phyloP scores from a whole-genome alignment of 495 filamentous ascomycete genomes.

The Hypoxylon lienhwacheense region DNA sequence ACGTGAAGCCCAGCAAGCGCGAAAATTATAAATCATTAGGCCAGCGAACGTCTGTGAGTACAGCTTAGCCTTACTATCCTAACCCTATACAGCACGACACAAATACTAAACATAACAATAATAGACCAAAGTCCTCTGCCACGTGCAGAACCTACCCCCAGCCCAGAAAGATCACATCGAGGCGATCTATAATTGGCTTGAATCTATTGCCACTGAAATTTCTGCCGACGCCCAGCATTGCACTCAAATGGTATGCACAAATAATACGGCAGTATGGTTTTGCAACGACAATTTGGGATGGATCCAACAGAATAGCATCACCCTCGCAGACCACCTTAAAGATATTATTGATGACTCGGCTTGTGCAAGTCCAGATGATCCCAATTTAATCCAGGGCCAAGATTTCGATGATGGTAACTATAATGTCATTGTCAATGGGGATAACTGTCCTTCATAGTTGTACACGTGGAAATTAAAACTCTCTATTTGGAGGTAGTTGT shows the following conservation, averaged over 20 bases:
- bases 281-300: slow-evolving; percentile 15
- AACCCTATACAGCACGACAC: not conserved
- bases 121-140: slow-evolving; percentile 10
- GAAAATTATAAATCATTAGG: not conserved
- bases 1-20: not conserved
- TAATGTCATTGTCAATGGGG: slow-evolving; percentile 46
- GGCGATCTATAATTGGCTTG: slow-evolving; percentile 1
- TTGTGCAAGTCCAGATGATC: not conserved
- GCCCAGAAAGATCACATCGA: not conserved
- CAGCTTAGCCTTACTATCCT: not conserved
- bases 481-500: no score
- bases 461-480: no score
- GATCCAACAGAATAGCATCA: slow-evolving; percentile 6
- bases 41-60: slow-evolving; percentile 3
- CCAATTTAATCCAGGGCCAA: slow-evolving; percentile 8
- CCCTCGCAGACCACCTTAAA: not conserved
- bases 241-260: slow-evolving; percentile 1
- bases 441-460: slow-evolving; percentile 18
- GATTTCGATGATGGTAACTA: not conserved
- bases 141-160: slow-evolving; percentile 6
- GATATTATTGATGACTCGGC: not conserved
- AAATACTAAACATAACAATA: not conserved
- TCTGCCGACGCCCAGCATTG: not conserved
- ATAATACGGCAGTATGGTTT: slow-evolving; percentile 10
- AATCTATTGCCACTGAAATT: not conserved